phyloP scores from a whole-genome alignment of 2,329 filamentous ascomycete genomes.

The Cladosporium phlei region DNA sequence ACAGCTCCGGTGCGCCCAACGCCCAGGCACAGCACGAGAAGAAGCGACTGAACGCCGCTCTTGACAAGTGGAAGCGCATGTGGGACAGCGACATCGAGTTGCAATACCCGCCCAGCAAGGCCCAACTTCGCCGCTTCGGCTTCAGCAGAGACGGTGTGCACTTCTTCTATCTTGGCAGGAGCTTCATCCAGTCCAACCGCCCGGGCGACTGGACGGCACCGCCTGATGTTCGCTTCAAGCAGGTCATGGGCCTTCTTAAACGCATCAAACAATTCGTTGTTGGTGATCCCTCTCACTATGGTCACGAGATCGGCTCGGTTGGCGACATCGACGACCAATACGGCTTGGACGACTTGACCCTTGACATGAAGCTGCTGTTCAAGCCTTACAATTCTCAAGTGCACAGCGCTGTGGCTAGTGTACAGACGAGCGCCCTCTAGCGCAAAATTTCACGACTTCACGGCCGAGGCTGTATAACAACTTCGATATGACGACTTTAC shows the following conservation, averaged over 20 bases:
- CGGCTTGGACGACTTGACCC: constrained; percentile 58
- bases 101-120: constrained; percentile 58
- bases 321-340: constrained; percentile 65
- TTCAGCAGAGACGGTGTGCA: constrained; percentile 69
- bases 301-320: constrained; percentile 64
- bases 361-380: constrained; percentile 69
- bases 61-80: constrained; percentile 67
- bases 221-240: constrained; percentile 55
- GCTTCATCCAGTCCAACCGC: constrained; percentile 54
- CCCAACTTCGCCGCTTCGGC: constrained; percentile 54
- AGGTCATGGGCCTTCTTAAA: constrained; percentile 58
- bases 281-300: constrained; percentile 59
- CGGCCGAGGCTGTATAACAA: constrained; percentile 14
- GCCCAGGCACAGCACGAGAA: constrained; percentile 47
- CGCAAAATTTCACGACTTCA: constrained; percentile 12
- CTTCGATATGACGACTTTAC: constrained; percentile 13
- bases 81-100: constrained; percentile 67
- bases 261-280: constrained; percentile 57
- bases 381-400: constrained; percentile 47
- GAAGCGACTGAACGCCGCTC: constrained; percentile 46
- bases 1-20: constrained; percentile 42
- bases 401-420: constrained; percentile 31
- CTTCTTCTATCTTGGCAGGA: constrained; percentile 67
- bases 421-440: constrained; percentile 26
- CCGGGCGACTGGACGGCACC: constrained; percentile 48